phyloP scores from a whole-genome alignment of 768 basidiomycete species.

The Pisolithus marmoratus region DNA sequence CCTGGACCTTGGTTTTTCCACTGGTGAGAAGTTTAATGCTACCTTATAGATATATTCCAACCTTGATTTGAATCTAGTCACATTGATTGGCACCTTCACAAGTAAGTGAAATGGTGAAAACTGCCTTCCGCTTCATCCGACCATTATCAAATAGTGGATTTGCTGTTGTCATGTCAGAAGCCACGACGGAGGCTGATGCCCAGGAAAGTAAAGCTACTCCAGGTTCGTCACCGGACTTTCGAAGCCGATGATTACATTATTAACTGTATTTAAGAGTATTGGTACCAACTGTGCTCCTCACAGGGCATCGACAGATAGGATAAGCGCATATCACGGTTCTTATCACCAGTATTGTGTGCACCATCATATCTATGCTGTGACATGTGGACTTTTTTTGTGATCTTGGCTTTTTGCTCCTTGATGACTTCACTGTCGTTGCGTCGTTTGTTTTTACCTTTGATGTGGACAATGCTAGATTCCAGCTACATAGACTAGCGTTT shows the following conservation, averaged over 20 bases:
- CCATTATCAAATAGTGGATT: slow-evolving; percentile 33
- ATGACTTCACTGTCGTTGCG: no score
- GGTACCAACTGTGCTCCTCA: slow-evolving; percentile 9
- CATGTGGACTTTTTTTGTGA: no score
- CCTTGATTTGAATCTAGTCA: no score
- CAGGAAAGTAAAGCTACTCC: slow-evolving; percentile 8
- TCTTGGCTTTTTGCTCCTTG: no score
- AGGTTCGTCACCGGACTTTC: slow-evolving; percentile 1
- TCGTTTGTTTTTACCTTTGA: no score
- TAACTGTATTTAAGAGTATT: slow-evolving; percentile 1
- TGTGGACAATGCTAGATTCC: no score
- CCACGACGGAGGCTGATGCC: slow-evolving; percentile 1
- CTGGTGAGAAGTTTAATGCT: slow-evolving; percentile 5
- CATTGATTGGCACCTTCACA: neutral
- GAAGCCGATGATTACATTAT: neutral
- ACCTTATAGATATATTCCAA: no score
- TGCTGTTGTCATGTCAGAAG: slow-evolving; percentile 14
- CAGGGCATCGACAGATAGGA: neutral
- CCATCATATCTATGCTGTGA: no score
- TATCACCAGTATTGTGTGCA: no score
- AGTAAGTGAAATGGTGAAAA: neutral
- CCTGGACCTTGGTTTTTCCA: slow-evolving; percentile 46
- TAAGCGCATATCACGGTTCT: no score
- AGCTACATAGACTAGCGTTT: no score
- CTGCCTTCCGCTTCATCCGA: neutral